phyloP scores from a whole-genome alignment of 2,329 filamentous ascomycete species.

The Ilyonectria sp. region DNA sequence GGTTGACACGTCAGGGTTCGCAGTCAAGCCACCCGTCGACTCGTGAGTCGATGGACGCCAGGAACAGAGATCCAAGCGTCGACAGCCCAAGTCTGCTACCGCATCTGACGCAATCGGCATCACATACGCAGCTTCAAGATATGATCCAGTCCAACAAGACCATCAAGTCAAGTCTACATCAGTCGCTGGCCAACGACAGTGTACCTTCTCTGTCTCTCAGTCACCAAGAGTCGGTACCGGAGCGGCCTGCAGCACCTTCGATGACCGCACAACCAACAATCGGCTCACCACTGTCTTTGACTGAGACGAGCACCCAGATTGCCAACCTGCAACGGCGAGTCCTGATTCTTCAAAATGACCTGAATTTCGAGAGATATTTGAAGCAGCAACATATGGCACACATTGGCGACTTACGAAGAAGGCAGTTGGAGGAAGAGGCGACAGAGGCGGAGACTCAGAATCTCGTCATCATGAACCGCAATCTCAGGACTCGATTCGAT shows the following conservation, averaged over 20 bases:
- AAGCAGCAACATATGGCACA: conserved; percentile 88
- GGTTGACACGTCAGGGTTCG: conserved; percentile 59
- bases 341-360: conserved; percentile 83
- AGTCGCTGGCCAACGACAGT: conserved; percentile 71
- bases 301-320: conserved; percentile 57
- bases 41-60: conserved; percentile 56
- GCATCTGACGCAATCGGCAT: conserved; percentile 62
- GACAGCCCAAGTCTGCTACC: conserved; percentile 78
- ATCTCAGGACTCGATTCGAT: conserved; percentile 79
- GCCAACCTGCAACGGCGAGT: conserved; percentile 79
- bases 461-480: conserved; percentile 82
- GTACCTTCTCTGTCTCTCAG: conserved; percentile 68
- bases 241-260: conserved; percentile 52
- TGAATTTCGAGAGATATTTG: conserved; percentile 87
- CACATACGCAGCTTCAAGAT: conserved; percentile 72
- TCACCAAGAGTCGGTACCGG: conserved; percentile 62
- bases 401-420: conserved; percentile 83
- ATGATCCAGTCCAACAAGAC: conserved; percentile 73
- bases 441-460: conserved; percentile 88
- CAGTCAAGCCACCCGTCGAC: conserved; percentile 67
- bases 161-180: conserved; percentile 69
- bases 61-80: conserved; percentile 53
- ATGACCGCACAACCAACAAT: conserved; percentile 48
- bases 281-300: conserved; percentile 49
- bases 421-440: conserved; percentile 82